These are phyloP conservation scores for Pseudohalonectria lignicola DNA, from an alignment of 2,329 filamentous ascomycete species.

Conservation along the genomic window DNA sequence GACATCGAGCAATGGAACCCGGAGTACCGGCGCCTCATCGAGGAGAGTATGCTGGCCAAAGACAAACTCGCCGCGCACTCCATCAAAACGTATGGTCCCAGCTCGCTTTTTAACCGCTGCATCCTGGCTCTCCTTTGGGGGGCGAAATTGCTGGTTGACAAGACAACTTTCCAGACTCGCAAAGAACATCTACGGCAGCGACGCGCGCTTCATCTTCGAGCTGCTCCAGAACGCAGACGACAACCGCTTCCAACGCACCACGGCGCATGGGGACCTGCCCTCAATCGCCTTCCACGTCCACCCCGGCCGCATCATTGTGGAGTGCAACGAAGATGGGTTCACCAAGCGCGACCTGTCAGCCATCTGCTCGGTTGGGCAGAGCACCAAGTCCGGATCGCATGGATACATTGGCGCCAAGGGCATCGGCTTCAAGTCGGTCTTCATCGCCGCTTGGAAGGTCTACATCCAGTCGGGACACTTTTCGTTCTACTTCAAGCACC, in stretches of 20 bases:
- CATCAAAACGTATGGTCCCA: neutral
- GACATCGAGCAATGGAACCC: neutral
- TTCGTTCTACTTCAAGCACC: slow-evolving; percentile 30
- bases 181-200: slow-evolving; percentile 28
- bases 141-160: neutral
- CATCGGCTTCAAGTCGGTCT: slow-evolving; percentile 40
- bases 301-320: slow-evolving; percentile 25
- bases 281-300: slow-evolving; percentile 23
- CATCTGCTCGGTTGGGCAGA: slow-evolving; percentile 32
- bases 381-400: slow-evolving; percentile 24
- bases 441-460: slow-evolving; percentile 31
- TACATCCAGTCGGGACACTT: slow-evolving; percentile 30
- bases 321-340: slow-evolving; percentile 41
- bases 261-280: slow-evolving; percentile 9
- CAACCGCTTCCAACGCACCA: slow-evolving; percentile 17
- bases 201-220: slow-evolving; percentile 38
- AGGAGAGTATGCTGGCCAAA: neutral
- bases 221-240: slow-evolving; percentile 45
- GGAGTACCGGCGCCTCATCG: neutral
- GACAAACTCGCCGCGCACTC: neutral
- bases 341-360: slow-evolving; percentile 26
- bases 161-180: slow-evolving; percentile 19
- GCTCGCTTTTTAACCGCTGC: neutral
- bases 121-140: neutral
- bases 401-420: slow-evolving; percentile 37